Evolutionary conservation across 306 rosid species (phyloP), one percentile per base, ranked within the genome.

Genomic region (Astragalus glycyphyllos): DNA sequence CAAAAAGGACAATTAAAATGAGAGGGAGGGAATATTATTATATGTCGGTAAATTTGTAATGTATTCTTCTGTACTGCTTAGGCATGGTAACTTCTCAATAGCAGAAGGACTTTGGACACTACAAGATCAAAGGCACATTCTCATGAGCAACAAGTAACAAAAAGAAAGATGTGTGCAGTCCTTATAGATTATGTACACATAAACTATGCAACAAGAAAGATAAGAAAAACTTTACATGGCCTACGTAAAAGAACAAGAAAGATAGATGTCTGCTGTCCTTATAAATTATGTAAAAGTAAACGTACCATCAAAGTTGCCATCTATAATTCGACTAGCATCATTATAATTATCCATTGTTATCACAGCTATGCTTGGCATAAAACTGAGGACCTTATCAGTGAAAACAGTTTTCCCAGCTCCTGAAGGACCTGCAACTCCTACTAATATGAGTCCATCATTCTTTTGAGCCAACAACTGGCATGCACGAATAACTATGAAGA

Each of bases 321-420:
- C 99, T 37, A 94, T 86, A 75, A 94, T 79, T 72, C 97, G 92
- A 80, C 96, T 91, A 73, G 96, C 76, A 77, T 95, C 99, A 60
- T 95, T 95, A 82, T 95, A 95, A 81, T 91, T 87, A 85, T 95
- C 99, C 96, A 95, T 91, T 77, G 92, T 55, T 65, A 95, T 91
- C 60, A 95, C 96, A 62, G 96, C 96, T 58, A 95, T 72, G 86
- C 99, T 95, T 41, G 99, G 99, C 90, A 95, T 84, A 67, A 95
- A 87, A 79, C 64, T 89, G 70, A 84, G 87, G 62, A 95, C 85
- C 81, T 95, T 95, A 77, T 95, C 97, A 6, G 99, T 91, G 74
- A 95, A 95, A 65, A 91, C 96, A 74, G 96, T 91, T 82, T 95
- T 95, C 79, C 97, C 97, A 31, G 99, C 99, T 70, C 99, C 97